These are phyloP conservation scores for Apiotrichum mycotoxinovorans DNA, from an alignment of 1,284 basidiomycete genomes.

Conservation along the genomic window DNA sequence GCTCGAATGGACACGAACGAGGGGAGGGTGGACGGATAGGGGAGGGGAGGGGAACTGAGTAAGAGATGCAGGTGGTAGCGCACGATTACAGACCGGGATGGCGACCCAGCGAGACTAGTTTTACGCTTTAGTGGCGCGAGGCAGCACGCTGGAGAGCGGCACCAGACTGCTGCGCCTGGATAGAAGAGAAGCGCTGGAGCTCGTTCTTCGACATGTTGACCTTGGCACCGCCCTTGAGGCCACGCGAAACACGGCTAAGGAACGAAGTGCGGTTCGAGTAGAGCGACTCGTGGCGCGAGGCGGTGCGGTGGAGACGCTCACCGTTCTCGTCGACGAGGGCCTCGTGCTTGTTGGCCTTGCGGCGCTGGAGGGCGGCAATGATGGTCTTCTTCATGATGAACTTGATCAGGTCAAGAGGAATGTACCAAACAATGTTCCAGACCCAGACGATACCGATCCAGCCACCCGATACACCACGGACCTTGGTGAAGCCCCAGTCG, in stretches of 20 bases:
- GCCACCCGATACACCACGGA: constrained; percentile 72
- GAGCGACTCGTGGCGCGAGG: constrained; percentile 87
- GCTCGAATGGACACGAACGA: constrained; percentile 13
- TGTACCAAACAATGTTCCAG: constrained; percentile 94
- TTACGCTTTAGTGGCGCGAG: constrained; percentile 27
- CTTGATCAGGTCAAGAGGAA: constrained; percentile 92
- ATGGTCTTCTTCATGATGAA: constrained; percentile 90
- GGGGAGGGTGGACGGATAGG: constrained; percentile 8
- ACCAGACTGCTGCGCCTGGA: constrained; percentile 52
- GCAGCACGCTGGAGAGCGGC: constrained; percentile 43
- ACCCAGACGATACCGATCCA: constrained; percentile 98
- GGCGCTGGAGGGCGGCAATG: constrained; percentile 74
- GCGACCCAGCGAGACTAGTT: not conserved
- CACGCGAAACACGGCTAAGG: constrained; percentile 42
- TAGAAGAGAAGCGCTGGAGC: constrained; percentile 51
- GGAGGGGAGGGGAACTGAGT: constrained; percentile 5
- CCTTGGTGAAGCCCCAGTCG: constrained; percentile 84
- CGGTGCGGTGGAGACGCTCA: constrained; percentile 76
- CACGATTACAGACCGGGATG: constrained; percentile 22
- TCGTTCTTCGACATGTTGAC: constrained; percentile 52
- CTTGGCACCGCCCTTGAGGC: constrained; percentile 46
- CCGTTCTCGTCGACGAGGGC: constrained; percentile 56
- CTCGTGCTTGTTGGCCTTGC: constrained; percentile 58
- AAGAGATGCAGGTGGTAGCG: constrained; percentile 23
- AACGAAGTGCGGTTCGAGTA: constrained; percentile 59